These are phyloP conservation scores for Aphanomyces euteiches DNA, from an alignment of 352 stramenopile species.

Conservation along the genomic window DNA sequence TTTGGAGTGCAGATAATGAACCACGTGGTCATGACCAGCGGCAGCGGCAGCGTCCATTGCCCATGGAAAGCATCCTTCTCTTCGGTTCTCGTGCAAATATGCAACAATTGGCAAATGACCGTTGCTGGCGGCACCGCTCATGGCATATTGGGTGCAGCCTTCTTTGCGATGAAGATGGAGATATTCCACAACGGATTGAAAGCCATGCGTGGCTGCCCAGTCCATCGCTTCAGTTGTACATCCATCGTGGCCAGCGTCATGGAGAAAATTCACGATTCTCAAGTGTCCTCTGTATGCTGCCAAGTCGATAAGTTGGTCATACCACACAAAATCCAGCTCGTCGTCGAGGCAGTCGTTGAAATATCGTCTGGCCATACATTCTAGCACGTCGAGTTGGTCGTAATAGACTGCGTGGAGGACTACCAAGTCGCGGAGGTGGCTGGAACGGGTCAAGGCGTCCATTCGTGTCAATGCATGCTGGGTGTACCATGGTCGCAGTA, in stretches of 20 bases:
- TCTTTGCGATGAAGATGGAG: slow-evolving; percentile 30
- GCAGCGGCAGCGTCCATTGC: slow-evolving; percentile 33
- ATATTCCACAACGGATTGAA: slow-evolving; percentile 30
- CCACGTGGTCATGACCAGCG: slow-evolving; percentile 24
- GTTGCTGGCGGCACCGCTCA: slow-evolving; percentile 29
- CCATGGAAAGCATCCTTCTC: slow-evolving; percentile 17
- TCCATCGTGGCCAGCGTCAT: slow-evolving; percentile 11
- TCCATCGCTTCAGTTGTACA: slow-evolving; percentile 33
- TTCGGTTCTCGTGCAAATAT: slow-evolving; percentile 18
- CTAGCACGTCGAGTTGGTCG: neutral
- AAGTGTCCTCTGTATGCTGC: slow-evolving; percentile 10
- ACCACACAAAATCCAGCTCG: neutral
- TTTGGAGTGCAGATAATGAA: slow-evolving; percentile 24
- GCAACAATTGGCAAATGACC: slow-evolving; percentile 28
- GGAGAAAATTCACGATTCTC: slow-evolving; percentile 9
- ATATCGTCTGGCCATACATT: neutral
- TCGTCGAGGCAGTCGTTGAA: neutral
- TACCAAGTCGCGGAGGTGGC: neutral
- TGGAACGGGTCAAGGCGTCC: neutral
- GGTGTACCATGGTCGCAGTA: neutral
- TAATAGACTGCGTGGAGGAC: neutral
- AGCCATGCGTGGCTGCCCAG: slow-evolving; percentile 19
- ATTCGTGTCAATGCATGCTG: neutral
- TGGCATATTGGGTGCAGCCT: slow-evolving; percentile 31
- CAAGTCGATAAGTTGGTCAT: neutral